Conservation (phyloP, 768 basidiomycete genomes). For the Dacryopinax primogenitus region DNA sequence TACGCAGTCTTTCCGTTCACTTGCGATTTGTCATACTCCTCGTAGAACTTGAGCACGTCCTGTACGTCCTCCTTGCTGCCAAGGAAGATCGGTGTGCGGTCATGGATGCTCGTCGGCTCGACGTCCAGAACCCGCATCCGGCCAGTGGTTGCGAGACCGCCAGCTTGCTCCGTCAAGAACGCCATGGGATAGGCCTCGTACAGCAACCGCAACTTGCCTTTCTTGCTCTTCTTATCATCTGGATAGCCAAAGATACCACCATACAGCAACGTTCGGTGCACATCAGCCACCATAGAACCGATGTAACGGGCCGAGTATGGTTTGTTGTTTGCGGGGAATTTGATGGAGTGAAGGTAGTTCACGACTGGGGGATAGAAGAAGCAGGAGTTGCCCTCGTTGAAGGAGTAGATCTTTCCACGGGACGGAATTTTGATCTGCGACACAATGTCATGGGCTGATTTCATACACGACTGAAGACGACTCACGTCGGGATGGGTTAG, state of each 20-base stretch:
- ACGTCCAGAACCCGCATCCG: slow-evolving; percentile 89
- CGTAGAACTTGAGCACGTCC: slow-evolving; percentile 81
- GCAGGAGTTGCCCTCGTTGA: slow-evolving; percentile 97
- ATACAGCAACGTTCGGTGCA: slow-evolving; percentile 89
- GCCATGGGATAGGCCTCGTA: slow-evolving; percentile 99
- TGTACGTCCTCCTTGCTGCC: slow-evolving; percentile 87
- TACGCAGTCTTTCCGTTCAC: background rate
- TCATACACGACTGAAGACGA: no score
- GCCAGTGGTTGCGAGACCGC: slow-evolving; percentile 92
- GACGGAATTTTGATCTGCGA: slow-evolving; percentile 76
- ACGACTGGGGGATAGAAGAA: slow-evolving; percentile 77
- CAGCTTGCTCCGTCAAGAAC: slow-evolving; percentile 86
- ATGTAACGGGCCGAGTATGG: slow-evolving; percentile 91
- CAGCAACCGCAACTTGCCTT: slow-evolving; percentile 81
- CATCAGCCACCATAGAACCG: slow-evolving; percentile 98
- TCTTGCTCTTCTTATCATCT: slow-evolving; percentile 94
- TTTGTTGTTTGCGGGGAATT: slow-evolving; percentile 64
- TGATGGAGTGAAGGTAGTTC: slow-evolving; percentile 80
- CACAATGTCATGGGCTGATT: no score
- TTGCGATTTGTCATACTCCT: slow-evolving; percentile 20
- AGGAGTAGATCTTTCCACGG: slow-evolving; percentile 97
- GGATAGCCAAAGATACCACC: slow-evolving; percentile 99
- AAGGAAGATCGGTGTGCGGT: slow-evolving; percentile 84
- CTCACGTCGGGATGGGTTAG: slow-evolving; percentile 88
- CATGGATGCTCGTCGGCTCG: slow-evolving; percentile 72